Conservation (phyloP, 192 early-diverging fungal genomes). For the Coemansia sp. region DNA sequence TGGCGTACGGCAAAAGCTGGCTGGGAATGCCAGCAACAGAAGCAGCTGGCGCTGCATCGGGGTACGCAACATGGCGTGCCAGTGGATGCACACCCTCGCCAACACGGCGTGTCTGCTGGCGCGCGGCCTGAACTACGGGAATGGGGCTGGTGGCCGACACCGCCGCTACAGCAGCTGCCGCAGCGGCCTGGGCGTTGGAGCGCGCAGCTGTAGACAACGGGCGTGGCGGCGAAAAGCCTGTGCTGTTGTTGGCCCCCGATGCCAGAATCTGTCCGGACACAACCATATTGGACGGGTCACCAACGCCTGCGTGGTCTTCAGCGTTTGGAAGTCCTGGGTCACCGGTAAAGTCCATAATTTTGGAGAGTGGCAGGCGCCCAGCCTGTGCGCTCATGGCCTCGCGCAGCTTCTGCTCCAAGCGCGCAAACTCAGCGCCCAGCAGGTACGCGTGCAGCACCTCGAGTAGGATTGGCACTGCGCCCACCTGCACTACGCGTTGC, state of each 20-base stretch:
- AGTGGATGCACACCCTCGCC: constrained; percentile 43
- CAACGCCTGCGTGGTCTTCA: constrained; percentile 35
- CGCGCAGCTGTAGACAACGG: constrained; percentile 30
- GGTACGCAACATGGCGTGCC: constrained; percentile 37
- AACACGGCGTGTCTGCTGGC: constrained; percentile 34
- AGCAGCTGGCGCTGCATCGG: constrained; percentile 13
- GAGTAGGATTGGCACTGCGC: constrained; percentile 80
- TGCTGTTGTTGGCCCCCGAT: constrained; percentile 47
- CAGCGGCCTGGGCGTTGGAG: constrained; percentile 42
- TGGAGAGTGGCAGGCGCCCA: constrained; percentile 22
- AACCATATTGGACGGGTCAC: constrained; percentile 46
- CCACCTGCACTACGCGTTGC: constrained; percentile 81
- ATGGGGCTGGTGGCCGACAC: constrained; percentile 30
- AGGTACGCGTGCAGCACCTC: constrained; percentile 65
- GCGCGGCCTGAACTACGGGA: constrained; percentile 16
- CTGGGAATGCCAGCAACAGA: constrained; percentile 10
- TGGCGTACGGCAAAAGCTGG: constrained; percentile 29
- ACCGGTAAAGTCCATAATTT: constrained; percentile 39
- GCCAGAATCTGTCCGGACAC: constrained; percentile 41
- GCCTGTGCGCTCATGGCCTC: constrained; percentile 34
- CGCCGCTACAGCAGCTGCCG: constrained; percentile 37
- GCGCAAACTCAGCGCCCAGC: constrained; percentile 30
- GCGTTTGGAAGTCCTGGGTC: constrained; percentile 11
- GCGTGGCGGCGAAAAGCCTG: constrained; percentile 27
- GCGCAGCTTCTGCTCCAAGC: constrained; percentile 47